Percentiles rank a stretch among this genome's conserved stretches.
Evolutionary conservation across 108 stramenopile species (phyloP).

Genomic region (Conticribra guillardii): DNA sequence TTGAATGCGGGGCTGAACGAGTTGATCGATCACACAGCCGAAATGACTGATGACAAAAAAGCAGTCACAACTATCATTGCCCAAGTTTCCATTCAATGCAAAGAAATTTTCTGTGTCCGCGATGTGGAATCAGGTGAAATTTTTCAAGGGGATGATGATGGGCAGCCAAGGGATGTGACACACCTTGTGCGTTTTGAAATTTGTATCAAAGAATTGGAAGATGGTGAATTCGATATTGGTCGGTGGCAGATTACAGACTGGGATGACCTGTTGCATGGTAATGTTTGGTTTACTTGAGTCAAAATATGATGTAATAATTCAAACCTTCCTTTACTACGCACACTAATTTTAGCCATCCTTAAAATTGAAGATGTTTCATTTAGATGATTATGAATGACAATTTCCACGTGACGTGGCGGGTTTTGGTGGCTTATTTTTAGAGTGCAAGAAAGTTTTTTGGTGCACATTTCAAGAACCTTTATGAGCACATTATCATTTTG

Average conservation of each 20-base stretch:
- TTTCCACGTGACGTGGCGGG: too few species aligned
- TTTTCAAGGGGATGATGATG: conserved; percentile 56
- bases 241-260: conserved; percentile 68
- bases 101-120: conserved; percentile 60
- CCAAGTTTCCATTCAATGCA: conserved; percentile 61
- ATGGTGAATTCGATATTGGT: conserved; percentile 33
- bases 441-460: too few species aligned
- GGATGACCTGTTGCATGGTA: conserved; percentile 66
- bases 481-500: too few species aligned
- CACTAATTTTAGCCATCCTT: too few species aligned
- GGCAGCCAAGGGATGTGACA: conserved; percentile 41
- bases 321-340: too few species aligned
- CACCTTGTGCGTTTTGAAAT: conserved; percentile 67
- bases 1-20: conserved; percentile 14
- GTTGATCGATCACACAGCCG: conserved; percentile 23
- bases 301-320: too few species aligned
- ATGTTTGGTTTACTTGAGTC: conserved; percentile 53
- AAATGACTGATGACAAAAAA: conserved; percentile 26
- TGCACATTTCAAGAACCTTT: too few species aligned
- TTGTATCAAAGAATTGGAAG: conserved; percentile 15
- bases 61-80: conserved; percentile 50
- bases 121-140: conserved; percentile 54
- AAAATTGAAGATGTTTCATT: too few species aligned
- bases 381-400: too few species aligned
- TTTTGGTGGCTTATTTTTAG: too few species aligned